Base-by-base conservation (phyloP, 169 alveolate genomes). In the Plasmodium inui region DNA sequence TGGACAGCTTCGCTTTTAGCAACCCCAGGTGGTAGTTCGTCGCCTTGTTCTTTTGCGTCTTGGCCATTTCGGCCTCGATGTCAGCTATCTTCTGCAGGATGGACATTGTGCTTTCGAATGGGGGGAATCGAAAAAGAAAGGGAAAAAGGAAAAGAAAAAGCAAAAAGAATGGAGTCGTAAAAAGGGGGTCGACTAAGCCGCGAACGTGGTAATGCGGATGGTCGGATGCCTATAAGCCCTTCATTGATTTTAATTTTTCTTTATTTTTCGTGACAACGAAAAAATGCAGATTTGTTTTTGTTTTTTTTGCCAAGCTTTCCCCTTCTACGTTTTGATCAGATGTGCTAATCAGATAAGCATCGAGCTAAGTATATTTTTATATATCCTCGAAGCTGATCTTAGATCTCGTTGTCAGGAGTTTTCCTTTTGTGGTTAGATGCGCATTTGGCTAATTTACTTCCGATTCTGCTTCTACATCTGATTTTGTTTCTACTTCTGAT, bases 11-110 rank as follows among this genome's bases (percentile, higher is more conserved):
- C 37, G 99, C 99, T 96, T 99, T 99, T 73, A 99, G 96, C 37
- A 98, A 96, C n/a, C 99, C 99, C 88, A 99, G 92, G 92, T 99
- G 99, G 83, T 96, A 98, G 94, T 98, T 98, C 44, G 99, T 99
- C 73, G 99, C 99, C 95, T 99, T 99, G 96, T 99, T 99, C 96
- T 99, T 99, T 95, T 99, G 99, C 85, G 99, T 99, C 91, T 99
- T 97, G 93, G 99, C 99, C 99, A 99, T 98, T 93, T 99, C 99
- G 94, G 98, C 98, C 98, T 99, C 99, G 50, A 98, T 98, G 94
- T 98, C 99, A 50, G 99, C 99, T 19, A 98, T 98, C 95, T 98
- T 98, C 93, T 98, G 98, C 67, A 96, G 95, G 28, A 97, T 96
- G 92, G 98, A 96, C 99, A 97, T 98, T 84, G 95, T 96, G 79